phyloP scores from a whole-genome alignment of 2,329 filamentous ascomycete genomes.

The Penicillium rolfsii region DNA sequence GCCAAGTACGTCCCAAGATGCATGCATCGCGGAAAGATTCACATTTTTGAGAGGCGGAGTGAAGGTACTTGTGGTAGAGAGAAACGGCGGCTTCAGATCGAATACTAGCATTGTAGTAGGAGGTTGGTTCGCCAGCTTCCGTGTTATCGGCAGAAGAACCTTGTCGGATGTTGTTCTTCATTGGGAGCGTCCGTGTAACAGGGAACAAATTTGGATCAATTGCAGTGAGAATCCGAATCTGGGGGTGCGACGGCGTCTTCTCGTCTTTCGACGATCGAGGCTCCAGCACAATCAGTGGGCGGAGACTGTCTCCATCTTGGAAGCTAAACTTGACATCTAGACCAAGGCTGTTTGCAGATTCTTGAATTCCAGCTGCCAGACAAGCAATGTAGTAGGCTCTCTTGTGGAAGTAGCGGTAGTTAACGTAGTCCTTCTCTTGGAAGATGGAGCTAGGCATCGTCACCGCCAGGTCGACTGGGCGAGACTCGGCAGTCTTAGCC shows the following conservation, averaged over 20 bases:
- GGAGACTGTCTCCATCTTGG: conserved; percentile 73
- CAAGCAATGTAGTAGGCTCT: conserved; percentile 88
- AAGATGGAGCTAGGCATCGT: conserved; percentile 80
- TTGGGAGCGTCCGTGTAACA: conserved; percentile 69
- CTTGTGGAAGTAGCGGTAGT: conserved; percentile 93
- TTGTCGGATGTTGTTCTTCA: conserved; percentile 69
- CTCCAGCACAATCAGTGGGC: conserved; percentile 65
- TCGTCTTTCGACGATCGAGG: conserved; percentile 39
- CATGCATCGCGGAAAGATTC: conserved; percentile 80
- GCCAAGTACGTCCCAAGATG: conserved; percentile 83
- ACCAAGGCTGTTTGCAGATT: conserved; percentile 53
- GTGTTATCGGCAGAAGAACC: conserved; percentile 46
- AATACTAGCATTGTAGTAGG: conserved; percentile 87
- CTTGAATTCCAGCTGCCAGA: conserved; percentile 70
- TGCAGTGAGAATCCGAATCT: conserved; percentile 77
- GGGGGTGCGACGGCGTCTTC: conserved; percentile 48
- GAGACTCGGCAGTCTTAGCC: conserved; percentile 58
- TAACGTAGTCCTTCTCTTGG: conserved; percentile 92
- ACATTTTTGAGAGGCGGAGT: conserved; percentile 70
- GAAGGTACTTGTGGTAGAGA: conserved; percentile 74
- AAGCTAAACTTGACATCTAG: conserved; percentile 66
- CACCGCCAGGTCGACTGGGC: conserved; percentile 79
- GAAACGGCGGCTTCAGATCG: conserved; percentile 75
- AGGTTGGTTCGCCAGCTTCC: conserved; percentile 61
- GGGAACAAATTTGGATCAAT: conserved; percentile 71